Conservation (phyloP, 805 yeast species). For the Komagataella pastoris region DNA sequence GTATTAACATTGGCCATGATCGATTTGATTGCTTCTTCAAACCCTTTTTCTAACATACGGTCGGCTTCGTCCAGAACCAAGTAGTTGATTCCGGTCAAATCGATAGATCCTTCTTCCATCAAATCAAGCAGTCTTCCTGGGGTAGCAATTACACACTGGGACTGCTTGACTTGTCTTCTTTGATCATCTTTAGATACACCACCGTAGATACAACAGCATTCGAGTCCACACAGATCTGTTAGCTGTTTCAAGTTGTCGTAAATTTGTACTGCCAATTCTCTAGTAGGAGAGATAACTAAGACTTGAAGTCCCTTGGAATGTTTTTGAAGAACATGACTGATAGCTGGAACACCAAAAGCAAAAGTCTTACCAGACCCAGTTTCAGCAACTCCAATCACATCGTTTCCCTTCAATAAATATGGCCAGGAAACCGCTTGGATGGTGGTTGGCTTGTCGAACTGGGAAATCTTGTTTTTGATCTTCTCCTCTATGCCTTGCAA, state of each 20-base stretch:
- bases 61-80: conserved; percentile 96
- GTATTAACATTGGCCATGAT: conserved; percentile 41
- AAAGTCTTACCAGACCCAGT: conserved; percentile 97
- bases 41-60: conserved; percentile 96
- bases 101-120: conserved; percentile 75
- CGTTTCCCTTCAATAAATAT: conserved; percentile 59
- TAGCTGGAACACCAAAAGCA: conserved; percentile 97
- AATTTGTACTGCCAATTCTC: conserved; percentile 93
- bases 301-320: conserved; percentile 48
- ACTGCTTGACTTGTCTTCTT: conserved; percentile 47
- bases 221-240: conserved; percentile 45
- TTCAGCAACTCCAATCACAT: conserved; percentile 95
- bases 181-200: conserved; percentile 97
- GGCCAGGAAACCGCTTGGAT: conserved; percentile 97
- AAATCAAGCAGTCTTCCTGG: conserved; percentile 96
- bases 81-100: conserved; percentile 54
- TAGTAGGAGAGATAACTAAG: conserved; percentile 86
- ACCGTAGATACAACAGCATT: conserved; percentile 84
- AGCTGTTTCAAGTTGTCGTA: conserved; percentile 67
- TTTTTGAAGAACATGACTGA: conserved; percentile 44
- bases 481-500: conserved; percentile 38
- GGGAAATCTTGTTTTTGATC: conserved; percentile 46
- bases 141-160: conserved; percentile 85
- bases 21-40: conserved; percentile 87
- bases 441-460: conserved; percentile 88